phyloP scores from a whole-genome alignment of 2,329 filamentous ascomycete species.

The Penicillium decumbens region DNA sequence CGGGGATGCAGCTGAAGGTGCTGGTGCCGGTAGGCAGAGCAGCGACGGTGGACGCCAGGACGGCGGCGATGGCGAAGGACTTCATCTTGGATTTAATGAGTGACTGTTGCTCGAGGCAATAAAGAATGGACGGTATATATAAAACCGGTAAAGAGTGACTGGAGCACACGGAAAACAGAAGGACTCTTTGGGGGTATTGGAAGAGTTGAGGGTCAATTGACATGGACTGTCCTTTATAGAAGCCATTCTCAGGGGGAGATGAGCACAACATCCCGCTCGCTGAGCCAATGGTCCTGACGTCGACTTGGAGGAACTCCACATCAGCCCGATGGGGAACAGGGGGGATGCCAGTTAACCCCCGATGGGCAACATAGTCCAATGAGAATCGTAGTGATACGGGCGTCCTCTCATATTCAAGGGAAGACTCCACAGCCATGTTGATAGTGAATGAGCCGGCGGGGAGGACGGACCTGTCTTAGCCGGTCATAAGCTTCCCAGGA shows the following conservation, averaged over 20 bases:
- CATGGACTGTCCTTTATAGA: constrained; percentile 14
- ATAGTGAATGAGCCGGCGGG: constrained; percentile 1
- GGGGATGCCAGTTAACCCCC: not conserved
- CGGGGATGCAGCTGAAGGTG: constrained; percentile 2
- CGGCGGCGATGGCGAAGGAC: constrained; percentile 20
- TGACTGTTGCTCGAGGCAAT: constrained; percentile 16
- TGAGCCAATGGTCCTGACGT: constrained; percentile 3
- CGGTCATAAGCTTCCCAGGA: constrained; percentile 15
- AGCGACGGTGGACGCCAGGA: constrained; percentile 19
- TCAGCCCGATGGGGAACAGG: not conserved
- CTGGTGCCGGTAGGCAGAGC: constrained; percentile 17
- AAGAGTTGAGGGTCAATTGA: constrained; percentile 9
- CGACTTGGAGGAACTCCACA: constrained; percentile 11
- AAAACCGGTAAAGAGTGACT: constrained; percentile 18
- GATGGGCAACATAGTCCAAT: constrained; percentile 4
- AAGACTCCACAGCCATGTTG: constrained; percentile 2
- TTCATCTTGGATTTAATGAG: constrained; percentile 21
- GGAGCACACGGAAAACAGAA: constrained; percentile 12
- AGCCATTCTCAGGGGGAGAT: constrained; percentile 3
- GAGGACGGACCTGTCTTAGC: not conserved
- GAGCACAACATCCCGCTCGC: not conserved
- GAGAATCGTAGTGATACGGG: not conserved
- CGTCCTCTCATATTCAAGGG: constrained; percentile 7
- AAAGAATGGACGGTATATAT: constrained; percentile 24
- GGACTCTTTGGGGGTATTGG: constrained; percentile 12